Evolutionary conservation across 2,329 filamentous ascomycete genomes (phyloP).

Genomic region (Zymoseptoria brevis): DNA sequence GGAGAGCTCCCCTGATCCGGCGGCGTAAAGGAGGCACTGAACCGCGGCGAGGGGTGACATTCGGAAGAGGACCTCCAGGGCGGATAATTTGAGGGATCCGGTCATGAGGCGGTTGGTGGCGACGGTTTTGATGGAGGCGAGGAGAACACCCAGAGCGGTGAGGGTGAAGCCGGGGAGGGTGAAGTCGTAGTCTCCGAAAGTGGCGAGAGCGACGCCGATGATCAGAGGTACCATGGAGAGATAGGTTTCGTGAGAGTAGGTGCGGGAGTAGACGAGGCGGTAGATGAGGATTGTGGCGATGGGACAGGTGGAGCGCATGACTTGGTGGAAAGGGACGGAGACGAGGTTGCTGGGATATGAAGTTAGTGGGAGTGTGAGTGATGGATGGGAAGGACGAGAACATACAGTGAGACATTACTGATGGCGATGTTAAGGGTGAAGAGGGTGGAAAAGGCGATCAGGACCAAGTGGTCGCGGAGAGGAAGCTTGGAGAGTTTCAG

Average conservation of each 20-base stretch:
- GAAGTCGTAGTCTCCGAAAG: slow-evolving; percentile 56
- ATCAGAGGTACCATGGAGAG: slow-evolving; percentile 54
- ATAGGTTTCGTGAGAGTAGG: slow-evolving; percentile 52
- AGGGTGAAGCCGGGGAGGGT: slow-evolving; percentile 42
- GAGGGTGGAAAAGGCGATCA: slow-evolving; percentile 51
- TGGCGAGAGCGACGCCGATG: slow-evolving; percentile 52
- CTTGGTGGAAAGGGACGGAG: slow-evolving; percentile 58
- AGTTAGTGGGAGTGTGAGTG: neutral
- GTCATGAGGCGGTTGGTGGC: slow-evolving; percentile 60
- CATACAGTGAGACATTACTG: slow-evolving; percentile 52
- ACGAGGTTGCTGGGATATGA: slow-evolving; percentile 30
- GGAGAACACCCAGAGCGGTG: slow-evolving; percentile 32
- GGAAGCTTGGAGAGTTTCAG: slow-evolving; percentile 48
- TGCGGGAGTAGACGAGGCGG: slow-evolving; percentile 48
- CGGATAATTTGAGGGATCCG: slow-evolving; percentile 49
- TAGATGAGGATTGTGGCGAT: slow-evolving; percentile 57
- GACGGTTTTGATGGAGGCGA: slow-evolving; percentile 48
- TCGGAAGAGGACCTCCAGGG: slow-evolving; percentile 51
- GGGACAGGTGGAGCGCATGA: slow-evolving; percentile 54
- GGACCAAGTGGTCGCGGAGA: slow-evolving; percentile 46
- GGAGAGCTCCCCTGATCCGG: slow-evolving; percentile 33
- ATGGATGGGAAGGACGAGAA: neutral
- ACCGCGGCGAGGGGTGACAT: slow-evolving; percentile 18
- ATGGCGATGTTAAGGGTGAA: slow-evolving; percentile 60
- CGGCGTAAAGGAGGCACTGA: slow-evolving; percentile 16